phyloP scores from a whole-genome alignment of 2,329 filamentous ascomycete species.

The Aspergillus persii region DNA sequence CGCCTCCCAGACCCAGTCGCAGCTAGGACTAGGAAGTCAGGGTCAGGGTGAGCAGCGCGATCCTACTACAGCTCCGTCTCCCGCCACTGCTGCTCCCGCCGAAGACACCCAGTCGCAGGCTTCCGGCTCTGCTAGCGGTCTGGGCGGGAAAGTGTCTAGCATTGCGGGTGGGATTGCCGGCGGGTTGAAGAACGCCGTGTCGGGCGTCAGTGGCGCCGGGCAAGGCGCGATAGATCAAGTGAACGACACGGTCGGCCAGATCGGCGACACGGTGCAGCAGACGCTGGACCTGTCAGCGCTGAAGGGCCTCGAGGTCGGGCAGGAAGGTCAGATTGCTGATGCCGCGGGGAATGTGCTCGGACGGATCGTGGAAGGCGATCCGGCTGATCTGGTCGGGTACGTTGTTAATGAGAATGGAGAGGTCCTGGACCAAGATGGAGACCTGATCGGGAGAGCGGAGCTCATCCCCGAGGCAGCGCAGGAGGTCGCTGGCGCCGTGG shows the following conservation, averaged over 20 bases:
- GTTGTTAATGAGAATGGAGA: conserved; percentile 39
- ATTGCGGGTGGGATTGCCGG: conserved; percentile 19
- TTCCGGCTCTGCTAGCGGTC: conserved; percentile 26
- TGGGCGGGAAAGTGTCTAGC: conserved; percentile 11
- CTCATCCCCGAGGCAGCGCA: conserved; percentile 23
- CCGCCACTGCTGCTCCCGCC: conserved; percentile 4
- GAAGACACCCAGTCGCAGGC: conserved; percentile 27
- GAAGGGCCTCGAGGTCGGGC: conserved; percentile 39
- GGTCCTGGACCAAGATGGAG: conserved; percentile 32
- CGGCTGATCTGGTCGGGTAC: conserved; percentile 41
- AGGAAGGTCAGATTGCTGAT: conserved; percentile 38
- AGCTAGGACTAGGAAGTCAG: background rate
- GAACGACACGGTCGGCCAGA: conserved; percentile 11
- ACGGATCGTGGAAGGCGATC: conserved; percentile 41
- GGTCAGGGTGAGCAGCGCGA: conserved; percentile 22
- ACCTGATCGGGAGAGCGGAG: conserved; percentile 39
- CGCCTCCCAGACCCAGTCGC: background rate
- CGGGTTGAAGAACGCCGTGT: conserved; percentile 16
- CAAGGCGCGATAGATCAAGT: too few species aligned
- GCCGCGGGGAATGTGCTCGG: conserved; percentile 37
- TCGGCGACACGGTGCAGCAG: conserved; percentile 14
- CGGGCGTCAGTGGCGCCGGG: conserved; percentile 1
- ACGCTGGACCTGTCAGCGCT: conserved; percentile 33
- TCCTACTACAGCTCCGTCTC: conserved; percentile 11
- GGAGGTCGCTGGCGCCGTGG: conserved; percentile 25